Evolutionary conservation across 331 rosid genomes (phyloP).

Genomic region (Acacia pycnantha): DNA sequence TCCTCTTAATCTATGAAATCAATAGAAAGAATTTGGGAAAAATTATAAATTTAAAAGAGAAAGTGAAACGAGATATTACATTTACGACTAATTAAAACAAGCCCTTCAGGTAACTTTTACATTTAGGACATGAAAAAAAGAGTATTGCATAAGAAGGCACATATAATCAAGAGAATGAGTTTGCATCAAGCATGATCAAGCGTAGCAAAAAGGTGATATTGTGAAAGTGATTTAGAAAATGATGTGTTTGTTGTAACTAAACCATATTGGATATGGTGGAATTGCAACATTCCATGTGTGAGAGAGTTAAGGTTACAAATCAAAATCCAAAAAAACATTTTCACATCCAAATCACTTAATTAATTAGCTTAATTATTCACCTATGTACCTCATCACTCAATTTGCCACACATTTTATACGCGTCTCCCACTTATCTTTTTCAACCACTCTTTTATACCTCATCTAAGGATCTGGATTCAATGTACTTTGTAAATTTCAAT

Average conservation of each 20-base stretch:
- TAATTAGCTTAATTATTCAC: constrained; percentile 5
- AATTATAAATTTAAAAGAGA: too few relatives aligned
- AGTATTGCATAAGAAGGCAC: too few relatives aligned
- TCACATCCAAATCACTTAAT: neutral
- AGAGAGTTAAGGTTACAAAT: neutral
- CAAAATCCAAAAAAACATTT: neutral
- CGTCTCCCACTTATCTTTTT: neutral
- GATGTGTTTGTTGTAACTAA: constrained; percentile 8
- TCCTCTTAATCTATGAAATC: too few relatives aligned
- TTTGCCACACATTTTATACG: neutral
- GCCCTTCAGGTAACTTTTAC: too few relatives aligned
- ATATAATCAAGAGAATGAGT: neutral
- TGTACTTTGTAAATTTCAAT: neutral
- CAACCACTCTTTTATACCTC: neutral
- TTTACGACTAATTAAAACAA: too few relatives aligned
- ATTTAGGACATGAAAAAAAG: neutral
- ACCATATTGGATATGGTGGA: neutral
- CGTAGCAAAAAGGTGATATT: neutral
- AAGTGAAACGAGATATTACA: too few relatives aligned
- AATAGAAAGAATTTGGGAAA: too few relatives aligned
- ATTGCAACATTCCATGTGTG: neutral
- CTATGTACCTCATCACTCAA: neutral
- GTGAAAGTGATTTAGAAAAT: neutral
- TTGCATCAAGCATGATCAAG: neutral
- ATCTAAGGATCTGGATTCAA: neutral